Evolutionary conservation across 805 yeast species (phyloP).

Genomic region (Komagataella kurtzmanii): DNA sequence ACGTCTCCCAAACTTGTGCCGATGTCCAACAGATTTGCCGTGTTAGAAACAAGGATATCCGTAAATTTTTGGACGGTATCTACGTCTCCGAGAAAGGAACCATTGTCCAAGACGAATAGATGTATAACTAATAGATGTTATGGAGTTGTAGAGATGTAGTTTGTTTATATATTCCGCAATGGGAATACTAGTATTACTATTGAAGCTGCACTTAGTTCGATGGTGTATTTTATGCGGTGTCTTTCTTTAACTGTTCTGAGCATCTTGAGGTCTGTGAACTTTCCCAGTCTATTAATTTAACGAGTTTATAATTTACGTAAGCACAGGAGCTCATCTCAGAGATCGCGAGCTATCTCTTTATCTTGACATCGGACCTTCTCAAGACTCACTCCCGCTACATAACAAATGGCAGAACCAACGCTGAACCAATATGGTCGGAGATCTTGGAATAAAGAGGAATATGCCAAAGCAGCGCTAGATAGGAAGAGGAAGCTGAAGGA

Average conservation of each 20-base stretch:
- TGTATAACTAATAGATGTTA: not conserved
- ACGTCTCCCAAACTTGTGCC: slow-evolving; percentile 97
- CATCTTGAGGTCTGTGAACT: no score
- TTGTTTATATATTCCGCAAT: no score
- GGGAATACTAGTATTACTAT: not conserved
- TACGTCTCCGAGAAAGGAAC: slow-evolving; percentile 94
- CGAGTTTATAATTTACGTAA: not conserved
- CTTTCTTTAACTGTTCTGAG: no score
- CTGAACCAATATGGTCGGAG: slow-evolving; percentile 34
- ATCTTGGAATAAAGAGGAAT: slow-evolving; percentile 62
- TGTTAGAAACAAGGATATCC: slow-evolving; percentile 99
- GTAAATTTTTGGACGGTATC: slow-evolving; percentile 99
- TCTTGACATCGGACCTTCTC: no score
- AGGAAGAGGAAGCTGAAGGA: slow-evolving; percentile 5
- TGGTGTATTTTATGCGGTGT: not conserved
- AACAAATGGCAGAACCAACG: not conserved
- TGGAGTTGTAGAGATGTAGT: not conserved
- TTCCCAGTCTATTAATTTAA: not conserved
- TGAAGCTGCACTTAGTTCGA: not conserved
- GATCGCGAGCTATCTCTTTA: not conserved
- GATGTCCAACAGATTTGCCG: slow-evolving; percentile 96
- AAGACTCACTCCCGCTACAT: no score
- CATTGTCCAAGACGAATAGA: slow-evolving; percentile 24
- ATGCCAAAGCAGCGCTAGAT: slow-evolving; percentile 22
- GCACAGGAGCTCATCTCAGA: not conserved